These are phyloP conservation scores for Linnemannia elongata DNA, from an alignment of 192 early-diverging fungal genomes.

Conservation along the genomic window DNA sequence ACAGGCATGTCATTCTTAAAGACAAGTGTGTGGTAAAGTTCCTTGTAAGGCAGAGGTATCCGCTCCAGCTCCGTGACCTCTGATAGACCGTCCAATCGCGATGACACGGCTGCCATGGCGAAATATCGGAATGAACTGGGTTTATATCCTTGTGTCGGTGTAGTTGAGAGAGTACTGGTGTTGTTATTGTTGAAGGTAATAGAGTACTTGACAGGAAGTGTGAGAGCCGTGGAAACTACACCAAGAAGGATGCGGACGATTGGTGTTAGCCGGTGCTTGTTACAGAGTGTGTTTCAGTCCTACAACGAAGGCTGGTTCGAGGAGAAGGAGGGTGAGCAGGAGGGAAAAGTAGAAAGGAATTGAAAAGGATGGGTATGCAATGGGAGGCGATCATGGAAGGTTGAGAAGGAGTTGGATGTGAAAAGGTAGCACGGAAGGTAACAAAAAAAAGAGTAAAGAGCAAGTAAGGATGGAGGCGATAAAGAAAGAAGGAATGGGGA, in stretches of 20 bases:
- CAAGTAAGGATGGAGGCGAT: slow-evolving; percentile 2
- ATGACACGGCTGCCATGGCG: slow-evolving; percentile 30
- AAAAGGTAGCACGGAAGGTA: not conserved
- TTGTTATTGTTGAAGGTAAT: not conserved
- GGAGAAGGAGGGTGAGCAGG: slow-evolving; percentile 6
- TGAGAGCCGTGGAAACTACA: not conserved
- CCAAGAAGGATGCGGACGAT: not conserved
- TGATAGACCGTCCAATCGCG: slow-evolving; percentile 48
- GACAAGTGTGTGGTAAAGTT: slow-evolving; percentile 50
- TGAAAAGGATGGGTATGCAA: slow-evolving; percentile 19
- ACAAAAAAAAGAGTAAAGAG: not conserved
- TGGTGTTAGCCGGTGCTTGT: not conserved
- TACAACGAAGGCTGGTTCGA: slow-evolving; percentile 11
- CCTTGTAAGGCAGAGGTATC: slow-evolving; percentile 54
- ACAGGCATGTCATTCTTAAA: slow-evolving; percentile 55
- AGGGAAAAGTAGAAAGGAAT: slow-evolving; percentile 10
- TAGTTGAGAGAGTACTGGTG: not conserved
- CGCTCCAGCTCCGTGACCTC: slow-evolving; percentile 50
- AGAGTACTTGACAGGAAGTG: not conserved
- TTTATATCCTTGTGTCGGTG: slow-evolving; percentile 10
- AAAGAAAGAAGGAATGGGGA: not conserved
- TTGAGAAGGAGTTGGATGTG: slow-evolving; percentile 11
- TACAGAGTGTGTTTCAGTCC: slow-evolving; percentile 19
- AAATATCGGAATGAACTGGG: slow-evolving; percentile 8
- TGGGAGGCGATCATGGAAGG: slow-evolving; percentile 8